Conservation (phyloP, 495 filamentous ascomycete genomes). For the Tuber brumale region DNA sequence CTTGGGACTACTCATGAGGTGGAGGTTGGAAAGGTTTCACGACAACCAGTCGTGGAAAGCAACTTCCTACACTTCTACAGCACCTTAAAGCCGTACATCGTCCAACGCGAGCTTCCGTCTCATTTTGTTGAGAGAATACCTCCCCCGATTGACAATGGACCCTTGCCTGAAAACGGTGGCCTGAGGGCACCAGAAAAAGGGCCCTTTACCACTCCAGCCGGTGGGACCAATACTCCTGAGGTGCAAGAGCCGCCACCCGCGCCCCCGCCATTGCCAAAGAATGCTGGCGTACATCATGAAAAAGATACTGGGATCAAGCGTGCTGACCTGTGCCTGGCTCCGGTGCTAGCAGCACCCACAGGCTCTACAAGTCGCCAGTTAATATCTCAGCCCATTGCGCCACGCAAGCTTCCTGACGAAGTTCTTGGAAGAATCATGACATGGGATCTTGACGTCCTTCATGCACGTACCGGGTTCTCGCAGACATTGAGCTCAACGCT, state of each 20-base stretch:
- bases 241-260: background rate
- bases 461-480: background rate
- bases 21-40: background rate
- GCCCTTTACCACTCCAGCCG: background rate
- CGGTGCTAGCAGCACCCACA: background rate
- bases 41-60: background rate
- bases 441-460: background rate
- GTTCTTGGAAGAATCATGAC: background rate
- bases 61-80: background rate
- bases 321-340: background rate
- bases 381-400: background rate
- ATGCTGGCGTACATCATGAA: background rate
- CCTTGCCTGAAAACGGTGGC: background rate
- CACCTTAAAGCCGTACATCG: background rate
- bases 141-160: background rate
- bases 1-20: background rate
- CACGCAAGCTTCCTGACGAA: background rate
- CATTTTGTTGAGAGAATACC: background rate
- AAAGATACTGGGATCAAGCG: background rate
- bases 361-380: background rate
- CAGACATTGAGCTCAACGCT: background rate
- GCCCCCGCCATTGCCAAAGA: background rate
- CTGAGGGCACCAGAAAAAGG: background rate
- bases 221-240: background rate
- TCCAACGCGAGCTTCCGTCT: background rate